Conservation (phyloP, 2,329 filamentous ascomycete genomes). For the Colletotrichum sp. region DNA sequence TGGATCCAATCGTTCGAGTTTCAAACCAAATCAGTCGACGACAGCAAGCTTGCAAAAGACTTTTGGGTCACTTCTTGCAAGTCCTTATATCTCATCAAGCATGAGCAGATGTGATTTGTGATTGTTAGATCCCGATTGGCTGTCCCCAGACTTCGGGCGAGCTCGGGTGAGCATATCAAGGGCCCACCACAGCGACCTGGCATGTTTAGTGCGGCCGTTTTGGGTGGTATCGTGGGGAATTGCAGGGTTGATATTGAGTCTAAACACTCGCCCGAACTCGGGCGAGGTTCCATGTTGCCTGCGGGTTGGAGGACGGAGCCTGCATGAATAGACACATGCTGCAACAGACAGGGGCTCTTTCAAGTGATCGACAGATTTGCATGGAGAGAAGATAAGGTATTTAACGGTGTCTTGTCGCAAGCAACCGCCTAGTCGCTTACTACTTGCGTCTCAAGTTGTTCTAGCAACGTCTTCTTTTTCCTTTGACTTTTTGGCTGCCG, state of each 20-base stretch:
- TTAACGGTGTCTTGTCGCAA: neutral
- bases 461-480: too few relatives aligned
- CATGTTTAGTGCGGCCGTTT: neutral
- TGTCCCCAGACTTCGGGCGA: neutral
- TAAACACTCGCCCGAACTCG: conserved; percentile 9
- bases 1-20: neutral
- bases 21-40: neutral
- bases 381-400: neutral
- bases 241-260: neutral
- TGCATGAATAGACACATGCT: too few relatives aligned
- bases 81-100: neutral
- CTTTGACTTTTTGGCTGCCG: too few relatives aligned
- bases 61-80: neutral
- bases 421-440: accelerated
- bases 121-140: neutral
- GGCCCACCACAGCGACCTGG: conserved; percentile 41
- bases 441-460: neutral
- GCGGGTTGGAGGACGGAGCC: neutral
- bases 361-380: neutral
- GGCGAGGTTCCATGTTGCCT: neutral
- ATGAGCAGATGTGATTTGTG: neutral
- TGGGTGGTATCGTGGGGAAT: neutral
- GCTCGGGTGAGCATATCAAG: conserved; percentile 36
- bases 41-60: neutral
- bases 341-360: too few relatives aligned